Percentiles rank a stretch among this genome's conserved stretches.
These are phyloP conservation scores for Brasenia schreberi DNA, from an alignment of 164 flowering plant species.

Conservation along the genomic window DNA sequence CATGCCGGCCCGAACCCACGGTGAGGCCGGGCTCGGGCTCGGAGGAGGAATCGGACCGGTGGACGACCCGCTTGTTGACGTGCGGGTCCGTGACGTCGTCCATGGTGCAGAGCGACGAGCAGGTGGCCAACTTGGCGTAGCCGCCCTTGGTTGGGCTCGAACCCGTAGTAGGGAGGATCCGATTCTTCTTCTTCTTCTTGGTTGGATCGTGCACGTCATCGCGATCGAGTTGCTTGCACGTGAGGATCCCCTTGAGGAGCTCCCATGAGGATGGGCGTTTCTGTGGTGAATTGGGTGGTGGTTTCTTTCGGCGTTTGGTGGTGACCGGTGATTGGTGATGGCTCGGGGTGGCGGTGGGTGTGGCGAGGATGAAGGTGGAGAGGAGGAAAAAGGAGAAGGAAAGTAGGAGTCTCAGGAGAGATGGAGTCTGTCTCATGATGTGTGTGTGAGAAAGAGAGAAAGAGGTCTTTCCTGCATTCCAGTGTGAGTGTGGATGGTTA, in stretches of 20 bases:
- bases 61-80: constrained; percentile 51
- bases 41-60: constrained; percentile 50
- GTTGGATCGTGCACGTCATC: constrained; percentile 55
- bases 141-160: constrained; percentile 12
- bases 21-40: constrained; percentile 57
- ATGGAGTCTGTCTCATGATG: background rate
- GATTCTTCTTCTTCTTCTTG: constrained; percentile 1
- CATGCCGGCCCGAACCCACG: constrained; percentile 37
- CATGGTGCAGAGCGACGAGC: constrained; percentile 68
- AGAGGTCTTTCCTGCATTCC: background rate
- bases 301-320: constrained; percentile 22
- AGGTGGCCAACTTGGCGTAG: constrained; percentile 45
- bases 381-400: constrained; percentile 35
- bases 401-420: constrained; percentile 7
- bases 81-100: constrained; percentile 69
- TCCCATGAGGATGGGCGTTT: constrained; percentile 69
- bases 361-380: constrained; percentile 33
- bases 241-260: constrained; percentile 73
- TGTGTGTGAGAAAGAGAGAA: background rate
- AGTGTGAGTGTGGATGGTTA: background rate
- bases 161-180: background rate
- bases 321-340: background rate
- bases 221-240: constrained; percentile 63
- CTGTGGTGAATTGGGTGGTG: constrained; percentile 5
- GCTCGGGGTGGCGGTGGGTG: constrained; percentile 3